Percentiles rank a stretch among this genome's conserved stretches.
phyloP scores from a whole-genome alignment of 371 early-diverging fungal species.

The Apophysomyces variabilis region DNA sequence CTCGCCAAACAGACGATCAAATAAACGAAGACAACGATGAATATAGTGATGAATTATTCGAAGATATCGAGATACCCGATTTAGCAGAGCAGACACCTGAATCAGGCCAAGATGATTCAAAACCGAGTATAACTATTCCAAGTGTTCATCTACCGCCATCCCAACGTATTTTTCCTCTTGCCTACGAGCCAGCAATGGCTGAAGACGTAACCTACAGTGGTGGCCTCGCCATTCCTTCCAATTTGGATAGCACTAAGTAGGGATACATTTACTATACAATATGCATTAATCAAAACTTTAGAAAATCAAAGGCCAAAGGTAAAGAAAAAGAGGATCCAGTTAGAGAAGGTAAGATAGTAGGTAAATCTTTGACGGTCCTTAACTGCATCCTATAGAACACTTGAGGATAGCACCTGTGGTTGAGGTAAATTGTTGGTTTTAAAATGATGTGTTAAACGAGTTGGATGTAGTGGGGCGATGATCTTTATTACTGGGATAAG shows the following conservation, averaged over 20 bases:
- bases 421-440: conserved; percentile 32
- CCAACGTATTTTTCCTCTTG: conserved; percentile 52
- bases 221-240: conserved; percentile 15
- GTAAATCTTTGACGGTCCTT: background rate
- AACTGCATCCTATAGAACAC: conserved; percentile 29
- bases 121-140: background rate
- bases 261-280: conserved; percentile 14
- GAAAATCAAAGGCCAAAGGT: conserved; percentile 27
- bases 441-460: background rate
- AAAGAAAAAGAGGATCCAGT: conserved; percentile 27
- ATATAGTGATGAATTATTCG: conserved; percentile 56
- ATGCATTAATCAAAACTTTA: background rate
- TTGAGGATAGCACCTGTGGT: conserved; percentile 66
- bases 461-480: conserved; percentile 61
- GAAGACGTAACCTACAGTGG: conserved; percentile 53
- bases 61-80: conserved; percentile 52
- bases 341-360: conserved; percentile 33
- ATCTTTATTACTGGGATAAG: conserved; percentile 75
- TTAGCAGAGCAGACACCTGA: background rate
- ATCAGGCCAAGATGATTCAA: background rate
- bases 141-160: conserved; percentile 39
- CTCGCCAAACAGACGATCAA: conserved; percentile 3
- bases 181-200: conserved; percentile 50
- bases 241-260: background rate
- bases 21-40: conserved; percentile 57